Evolutionary conservation across 352 stramenopile species (phyloP).

Genomic region (Pythium aquatile): DNA sequence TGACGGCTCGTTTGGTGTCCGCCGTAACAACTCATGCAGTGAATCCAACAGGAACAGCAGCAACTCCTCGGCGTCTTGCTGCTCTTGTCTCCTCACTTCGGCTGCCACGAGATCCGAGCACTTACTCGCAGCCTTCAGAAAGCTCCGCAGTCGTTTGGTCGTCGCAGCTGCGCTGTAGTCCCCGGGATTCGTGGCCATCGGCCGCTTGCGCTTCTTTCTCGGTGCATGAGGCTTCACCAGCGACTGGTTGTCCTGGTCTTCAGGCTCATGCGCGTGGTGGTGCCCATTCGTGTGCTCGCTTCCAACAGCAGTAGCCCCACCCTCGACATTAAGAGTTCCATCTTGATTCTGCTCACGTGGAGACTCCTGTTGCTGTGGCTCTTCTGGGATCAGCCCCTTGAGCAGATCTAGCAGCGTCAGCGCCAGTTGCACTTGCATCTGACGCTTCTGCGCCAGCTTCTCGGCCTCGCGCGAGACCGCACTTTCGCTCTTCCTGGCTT

Average conservation of each 20-base stretch:
- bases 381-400: conserved; percentile 18
- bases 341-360: background rate
- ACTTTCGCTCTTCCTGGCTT: conserved; percentile 6
- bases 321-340: background rate
- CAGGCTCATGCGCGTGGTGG: background rate
- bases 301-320: background rate
- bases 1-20: background rate
- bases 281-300: background rate
- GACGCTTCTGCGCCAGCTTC: conserved; percentile 19
- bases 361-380: background rate
- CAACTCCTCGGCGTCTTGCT: conserved; percentile 83
- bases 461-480: conserved; percentile 2
- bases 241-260: background rate
- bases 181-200: conserved; percentile 3
- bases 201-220: conserved; percentile 22
- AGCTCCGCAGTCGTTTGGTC: conserved; percentile 25
- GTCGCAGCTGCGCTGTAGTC: conserved; percentile 13
- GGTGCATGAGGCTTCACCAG: background rate
- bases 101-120: conserved; percentile 51
- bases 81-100: conserved; percentile 45
- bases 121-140: conserved; percentile 38
- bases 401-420: conserved; percentile 20
- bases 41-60: conserved; percentile 70
- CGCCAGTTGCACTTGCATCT: conserved; percentile 33
- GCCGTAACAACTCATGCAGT: conserved; percentile 50